Evolutionary conservation across 148 eudicot species (phyloP).

Genomic region (Camellia lanceoleosa): DNA sequence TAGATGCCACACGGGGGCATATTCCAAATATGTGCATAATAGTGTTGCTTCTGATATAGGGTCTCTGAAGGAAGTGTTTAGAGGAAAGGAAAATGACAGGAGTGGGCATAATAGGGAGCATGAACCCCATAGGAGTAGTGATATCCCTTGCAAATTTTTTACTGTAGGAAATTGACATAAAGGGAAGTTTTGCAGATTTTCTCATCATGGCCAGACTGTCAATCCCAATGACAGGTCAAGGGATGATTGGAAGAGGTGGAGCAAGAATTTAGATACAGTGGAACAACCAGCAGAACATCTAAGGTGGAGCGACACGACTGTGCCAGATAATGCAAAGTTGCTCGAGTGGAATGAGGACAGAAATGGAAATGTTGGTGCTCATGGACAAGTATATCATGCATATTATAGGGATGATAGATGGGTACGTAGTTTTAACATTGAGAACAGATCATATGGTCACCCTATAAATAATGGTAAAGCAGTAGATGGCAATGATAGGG

Average conservation of each 20-base stretch:
- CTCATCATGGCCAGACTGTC: constrained; percentile 26
- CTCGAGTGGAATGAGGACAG: constrained; percentile 4
- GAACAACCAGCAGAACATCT: constrained; percentile 16
- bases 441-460: not conserved
- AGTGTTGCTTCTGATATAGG: constrained; percentile 9
- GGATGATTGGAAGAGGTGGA: constrained; percentile 11
- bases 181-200: constrained; percentile 33
- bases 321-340: not conserved
- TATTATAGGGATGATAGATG: not conserved
- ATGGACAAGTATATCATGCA: not conserved
- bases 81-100: constrained; percentile 13
- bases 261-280: not conserved
- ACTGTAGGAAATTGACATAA: constrained; percentile 31
- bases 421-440: not conserved
- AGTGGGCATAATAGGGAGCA: constrained; percentile 20
- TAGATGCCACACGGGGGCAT: constrained; percentile 11
- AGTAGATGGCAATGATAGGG: not conserved
- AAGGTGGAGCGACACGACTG: constrained; percentile 16
- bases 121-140: constrained; percentile 1
- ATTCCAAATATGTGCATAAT: constrained; percentile 18
- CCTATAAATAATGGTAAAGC: not conserved
- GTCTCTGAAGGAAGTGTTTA: not conserved
- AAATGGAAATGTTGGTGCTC: not conserved
- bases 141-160: constrained; percentile 32
- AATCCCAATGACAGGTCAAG: constrained; percentile 5